phyloP scores from a whole-genome alignment of 805 yeast species.

The Candida vartiovaarae region DNA sequence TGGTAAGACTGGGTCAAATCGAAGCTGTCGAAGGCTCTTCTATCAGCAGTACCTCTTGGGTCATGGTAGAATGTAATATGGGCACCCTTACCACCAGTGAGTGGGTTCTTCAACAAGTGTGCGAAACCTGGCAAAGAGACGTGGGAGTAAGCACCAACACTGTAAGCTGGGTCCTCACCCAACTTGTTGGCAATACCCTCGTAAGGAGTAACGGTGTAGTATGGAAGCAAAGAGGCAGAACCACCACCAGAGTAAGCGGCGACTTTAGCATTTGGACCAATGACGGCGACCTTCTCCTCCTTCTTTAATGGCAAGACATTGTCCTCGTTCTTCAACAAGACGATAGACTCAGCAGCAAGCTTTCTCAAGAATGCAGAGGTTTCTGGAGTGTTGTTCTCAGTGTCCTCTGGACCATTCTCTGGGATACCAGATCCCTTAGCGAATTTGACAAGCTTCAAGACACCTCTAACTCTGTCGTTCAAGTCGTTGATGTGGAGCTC shows the following conservation, averaged over 20 bases:
- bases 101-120: conserved; percentile 18
- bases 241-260: conserved; percentile 56
- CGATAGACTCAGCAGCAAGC: conserved; percentile 44
- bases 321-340: conserved; percentile 48
- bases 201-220: conserved; percentile 42
- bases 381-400: conserved; percentile 39
- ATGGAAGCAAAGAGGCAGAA: conserved; percentile 44
- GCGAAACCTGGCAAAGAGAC: conserved; percentile 30
- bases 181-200: conserved; percentile 35
- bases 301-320: conserved; percentile 40
- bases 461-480: conserved; percentile 42
- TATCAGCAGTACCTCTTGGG: conserved; percentile 13
- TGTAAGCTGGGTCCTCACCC: conserved; percentile 22
- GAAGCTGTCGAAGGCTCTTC: conserved; percentile 25
- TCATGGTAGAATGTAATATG: conserved; percentile 22
- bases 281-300: conserved; percentile 39
- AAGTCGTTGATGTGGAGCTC: conserved; percentile 34
- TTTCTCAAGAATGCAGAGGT: conserved; percentile 36
- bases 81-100: conserved; percentile 21
- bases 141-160: conserved; percentile 32
- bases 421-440: conserved; percentile 32
- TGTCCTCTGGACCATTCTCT: conserved; percentile 18
- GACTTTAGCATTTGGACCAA: conserved; percentile 52
- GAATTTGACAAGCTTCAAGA: conserved; percentile 42
- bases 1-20: conserved; percentile 17